Percentiles rank a stretch among this genome's conserved stretches.
Conservation (phyloP, 2,329 filamentous ascomycete genomes). For the Aspergillus pseudotamarii region DNA sequence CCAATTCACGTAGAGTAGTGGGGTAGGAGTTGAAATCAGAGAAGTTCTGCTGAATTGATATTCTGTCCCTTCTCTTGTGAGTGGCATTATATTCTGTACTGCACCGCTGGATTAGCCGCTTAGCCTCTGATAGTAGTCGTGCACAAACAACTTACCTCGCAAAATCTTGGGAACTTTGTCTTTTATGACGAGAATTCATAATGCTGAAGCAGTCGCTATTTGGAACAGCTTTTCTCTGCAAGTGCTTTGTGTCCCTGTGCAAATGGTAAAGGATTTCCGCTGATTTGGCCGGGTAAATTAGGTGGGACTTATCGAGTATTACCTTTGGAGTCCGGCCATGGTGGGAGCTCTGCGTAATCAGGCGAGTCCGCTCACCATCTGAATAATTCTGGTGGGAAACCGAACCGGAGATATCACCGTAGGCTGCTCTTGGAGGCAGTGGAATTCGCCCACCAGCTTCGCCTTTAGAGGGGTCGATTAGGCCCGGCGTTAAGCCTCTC, state of each 20-base stretch:
- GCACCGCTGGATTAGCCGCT: not conserved
- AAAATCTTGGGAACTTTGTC: not conserved
- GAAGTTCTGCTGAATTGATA: not conserved
- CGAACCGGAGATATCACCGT: not conserved
- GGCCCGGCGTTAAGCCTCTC: conserved; percentile 21
- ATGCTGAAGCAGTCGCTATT: not conserved
- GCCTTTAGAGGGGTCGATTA: conserved; percentile 17
- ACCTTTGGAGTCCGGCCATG: not conserved
- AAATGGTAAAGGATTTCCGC: not conserved
- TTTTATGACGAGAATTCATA: not conserved
- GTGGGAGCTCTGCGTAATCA: not conserved
- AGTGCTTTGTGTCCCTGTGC: not conserved
- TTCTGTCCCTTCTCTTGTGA: not conserved
- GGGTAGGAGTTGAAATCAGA: not conserved
- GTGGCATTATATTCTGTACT: not conserved
- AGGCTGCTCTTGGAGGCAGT: not conserved
- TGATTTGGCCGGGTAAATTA: not conserved
- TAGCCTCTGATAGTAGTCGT: not conserved
- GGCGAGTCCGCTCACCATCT: not conserved
- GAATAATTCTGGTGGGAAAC: not conserved
- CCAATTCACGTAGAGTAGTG: not conserved
- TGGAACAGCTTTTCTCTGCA: not conserved
- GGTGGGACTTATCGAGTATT: not conserved
- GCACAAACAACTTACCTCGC: not conserved
- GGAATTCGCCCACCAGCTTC: conserved; percentile 19